Evolutionary conservation across 2,329 filamentous ascomycete species (phyloP).

Genomic region (Sarocladium oryzae): DNA sequence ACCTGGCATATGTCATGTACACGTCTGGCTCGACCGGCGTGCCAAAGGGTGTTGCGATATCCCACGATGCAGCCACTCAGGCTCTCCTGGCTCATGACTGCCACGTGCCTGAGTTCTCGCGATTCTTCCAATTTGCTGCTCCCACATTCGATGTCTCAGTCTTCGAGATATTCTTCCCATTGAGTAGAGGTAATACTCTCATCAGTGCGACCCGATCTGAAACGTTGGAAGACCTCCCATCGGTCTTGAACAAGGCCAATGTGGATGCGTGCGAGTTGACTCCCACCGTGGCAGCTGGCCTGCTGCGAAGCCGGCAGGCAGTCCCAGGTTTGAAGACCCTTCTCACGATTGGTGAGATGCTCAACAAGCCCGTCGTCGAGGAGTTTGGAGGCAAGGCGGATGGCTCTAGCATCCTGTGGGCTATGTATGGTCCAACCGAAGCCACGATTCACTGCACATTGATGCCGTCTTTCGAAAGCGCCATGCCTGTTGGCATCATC

Average conservation of each 20-base stretch:
- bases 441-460: slow-evolving; percentile 84
- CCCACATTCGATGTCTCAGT: slow-evolving; percentile 93
- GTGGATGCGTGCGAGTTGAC: slow-evolving; percentile 86
- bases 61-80: slow-evolving; percentile 74
- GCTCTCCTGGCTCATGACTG: slow-evolving; percentile 74
- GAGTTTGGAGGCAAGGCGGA: slow-evolving; percentile 64
- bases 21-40: slow-evolving; percentile 85
- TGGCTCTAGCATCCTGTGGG: slow-evolving; percentile 65
- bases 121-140: slow-evolving; percentile 87
- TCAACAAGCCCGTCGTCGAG: slow-evolving; percentile 66
- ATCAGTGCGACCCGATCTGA: slow-evolving; percentile 61
- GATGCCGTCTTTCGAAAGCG: slow-evolving; percentile 52
- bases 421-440: slow-evolving; percentile 93
- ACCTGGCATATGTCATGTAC: slow-evolving; percentile 85
- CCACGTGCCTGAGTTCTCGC: slow-evolving; percentile 67
- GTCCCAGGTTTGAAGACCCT: slow-evolving; percentile 65
- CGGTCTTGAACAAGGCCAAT: slow-evolving; percentile 54
- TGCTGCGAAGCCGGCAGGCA: slow-evolving; percentile 60
- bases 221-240: slow-evolving; percentile 70
- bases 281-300: slow-evolving; percentile 74
- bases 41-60: slow-evolving; percentile 81
- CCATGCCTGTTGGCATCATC: slow-evolving; percentile 60
- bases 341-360: slow-evolving; percentile 89
- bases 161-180: slow-evolving; percentile 89
- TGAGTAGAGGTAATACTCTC: slow-evolving; percentile 67